A percentile compares a stretch with the other conserved stretches of the same genome.
phyloP scores from a whole-genome alignment of 1,284 basidiomycete genomes.

The Rhodotorula sp. region DNA sequence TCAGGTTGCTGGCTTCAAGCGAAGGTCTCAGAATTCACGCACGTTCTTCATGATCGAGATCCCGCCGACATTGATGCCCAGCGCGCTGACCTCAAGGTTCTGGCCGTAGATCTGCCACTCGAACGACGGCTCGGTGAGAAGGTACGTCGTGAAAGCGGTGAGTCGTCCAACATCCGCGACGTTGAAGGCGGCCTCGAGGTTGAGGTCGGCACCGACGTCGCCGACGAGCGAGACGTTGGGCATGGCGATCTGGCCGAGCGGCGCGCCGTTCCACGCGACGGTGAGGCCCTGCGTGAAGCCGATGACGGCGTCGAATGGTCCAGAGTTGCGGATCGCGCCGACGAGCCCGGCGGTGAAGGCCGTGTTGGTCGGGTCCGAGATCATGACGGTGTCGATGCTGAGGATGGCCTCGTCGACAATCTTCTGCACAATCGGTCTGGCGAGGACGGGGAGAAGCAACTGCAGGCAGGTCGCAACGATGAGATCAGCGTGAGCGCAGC shows the following conservation, averaged over 20 bases:
- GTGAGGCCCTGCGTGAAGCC: conserved; percentile 65
- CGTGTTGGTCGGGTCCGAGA: conserved; percentile 56
- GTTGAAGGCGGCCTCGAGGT: conserved; percentile 61
- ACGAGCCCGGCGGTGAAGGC: conserved; percentile 65
- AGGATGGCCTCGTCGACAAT: conserved; percentile 65
- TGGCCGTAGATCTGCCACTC: conserved; percentile 72
- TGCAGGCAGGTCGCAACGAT: conserved; percentile 53
- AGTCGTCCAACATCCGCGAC: conserved; percentile 65
- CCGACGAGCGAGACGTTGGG: conserved; percentile 55
- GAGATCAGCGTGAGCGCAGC: neutral
- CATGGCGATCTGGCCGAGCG: conserved; percentile 67
- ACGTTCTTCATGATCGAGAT: conserved; percentile 58
- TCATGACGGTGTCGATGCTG: conserved; percentile 62
- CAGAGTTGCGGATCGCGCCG: conserved; percentile 70
- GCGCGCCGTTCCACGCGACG: conserved; percentile 64
- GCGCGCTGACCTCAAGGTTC: conserved; percentile 61
- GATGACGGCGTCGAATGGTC: conserved; percentile 74
- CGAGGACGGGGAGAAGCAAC: conserved; percentile 68
- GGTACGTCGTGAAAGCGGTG: conserved; percentile 65
- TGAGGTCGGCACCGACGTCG: conserved; percentile 65
- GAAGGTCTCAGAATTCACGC: conserved; percentile 46
- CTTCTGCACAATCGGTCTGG: conserved; percentile 75
- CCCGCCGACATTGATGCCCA: conserved; percentile 47
- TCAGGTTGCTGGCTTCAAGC: no score
- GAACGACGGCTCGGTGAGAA: conserved; percentile 69